Base-by-base conservation (phyloP, 176 grass and related monocot species). In the Eremochloa ophiuroides region DNA sequence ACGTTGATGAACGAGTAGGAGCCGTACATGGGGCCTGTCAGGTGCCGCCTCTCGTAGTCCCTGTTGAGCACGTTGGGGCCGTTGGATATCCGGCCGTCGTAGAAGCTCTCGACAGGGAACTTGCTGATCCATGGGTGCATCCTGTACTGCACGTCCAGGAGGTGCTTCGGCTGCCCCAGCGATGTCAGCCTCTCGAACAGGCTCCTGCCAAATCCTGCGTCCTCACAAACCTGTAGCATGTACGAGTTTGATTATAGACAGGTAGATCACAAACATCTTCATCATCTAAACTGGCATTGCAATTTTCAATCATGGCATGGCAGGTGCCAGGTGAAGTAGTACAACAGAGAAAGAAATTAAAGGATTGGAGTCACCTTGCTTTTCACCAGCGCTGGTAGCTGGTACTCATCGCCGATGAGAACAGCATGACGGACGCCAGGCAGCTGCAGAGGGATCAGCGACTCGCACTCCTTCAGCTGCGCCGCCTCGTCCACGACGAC, bases 81-180 rank as follows among this genome's bases (percentile, higher is more conserved):
- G 44, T 97, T 76, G 3, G 51, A 22, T 1, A 97, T 92, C 31
- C 38, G 71, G 51, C 25, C 51, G 16, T 26, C 39, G 25, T 94
- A 97, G 17, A 92, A 94, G 25, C 62, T 85, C 3, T 35, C 51
- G 51, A 91, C 75, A 0, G 94, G 94, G 78, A 97, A 94, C 71
- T 74, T 92, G 63, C 94, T 97, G 53, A 97, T 97, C 14, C 10
- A 47, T 0, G 94, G 92, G 66, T 94, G 92, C 94, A 97, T 97
- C 30, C 89, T 67, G 77, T 97, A 94, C 77, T 97, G 94, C 38
- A 92, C 47, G 20, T 94, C 14, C 0, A 97, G 87, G 72, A 97
- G 92, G 83, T 97, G 87, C 41, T 92, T 97, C 1, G 77, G 81
- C 20, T 91, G 90, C 0, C 90, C 85, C n/a, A 97, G 63, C 1